These are phyloP conservation scores for Lasiosphaeris hirsuta DNA, from an alignment of 495 filamentous ascomycete species.

Conservation along the genomic window DNA sequence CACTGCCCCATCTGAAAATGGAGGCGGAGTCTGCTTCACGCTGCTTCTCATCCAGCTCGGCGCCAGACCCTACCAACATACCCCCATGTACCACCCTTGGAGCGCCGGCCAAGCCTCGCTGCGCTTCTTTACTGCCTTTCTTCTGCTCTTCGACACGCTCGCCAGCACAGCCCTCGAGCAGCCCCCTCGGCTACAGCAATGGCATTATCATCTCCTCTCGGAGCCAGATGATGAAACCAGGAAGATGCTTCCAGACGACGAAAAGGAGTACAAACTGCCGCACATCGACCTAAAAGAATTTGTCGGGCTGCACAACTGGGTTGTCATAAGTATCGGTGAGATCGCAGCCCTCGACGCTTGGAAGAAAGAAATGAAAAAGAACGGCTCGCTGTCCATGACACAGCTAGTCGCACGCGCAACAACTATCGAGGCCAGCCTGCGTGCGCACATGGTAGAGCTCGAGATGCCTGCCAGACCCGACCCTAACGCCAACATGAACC, in stretches of 20 bases:
- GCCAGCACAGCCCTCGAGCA: constrained; percentile 43
- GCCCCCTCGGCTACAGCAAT: constrained; percentile 39
- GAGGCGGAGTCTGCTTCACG: constrained; percentile 25
- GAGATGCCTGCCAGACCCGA: background rate
- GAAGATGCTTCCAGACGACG: constrained; percentile 12
- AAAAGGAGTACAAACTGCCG: constrained; percentile 20
- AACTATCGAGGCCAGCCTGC: constrained; percentile 37
- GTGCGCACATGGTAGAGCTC: constrained; percentile 21
- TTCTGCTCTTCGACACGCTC: constrained; percentile 50
- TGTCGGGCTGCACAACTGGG: constrained; percentile 48
- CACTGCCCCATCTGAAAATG: constrained; percentile 4
- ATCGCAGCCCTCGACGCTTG: constrained; percentile 49
- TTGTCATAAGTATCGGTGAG: constrained; percentile 41
- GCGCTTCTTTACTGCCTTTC: constrained; percentile 48
- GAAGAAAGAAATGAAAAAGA: constrained; percentile 44
- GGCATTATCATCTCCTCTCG: constrained; percentile 36
- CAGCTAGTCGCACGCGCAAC: constrained; percentile 43
- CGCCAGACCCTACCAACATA: constrained; percentile 18
- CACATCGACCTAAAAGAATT: constrained; percentile 40
- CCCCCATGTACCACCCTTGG: constrained; percentile 27
- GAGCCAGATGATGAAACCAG: constrained; percentile 14
- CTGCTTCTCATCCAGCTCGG: constrained; percentile 32
- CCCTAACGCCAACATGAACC: constrained; percentile 1
- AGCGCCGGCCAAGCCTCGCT: constrained; percentile 51
- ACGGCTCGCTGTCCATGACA: constrained; percentile 42